Base-by-base conservation (phyloP, 306 rosid genomes). In the Vigna angularis region DNA sequence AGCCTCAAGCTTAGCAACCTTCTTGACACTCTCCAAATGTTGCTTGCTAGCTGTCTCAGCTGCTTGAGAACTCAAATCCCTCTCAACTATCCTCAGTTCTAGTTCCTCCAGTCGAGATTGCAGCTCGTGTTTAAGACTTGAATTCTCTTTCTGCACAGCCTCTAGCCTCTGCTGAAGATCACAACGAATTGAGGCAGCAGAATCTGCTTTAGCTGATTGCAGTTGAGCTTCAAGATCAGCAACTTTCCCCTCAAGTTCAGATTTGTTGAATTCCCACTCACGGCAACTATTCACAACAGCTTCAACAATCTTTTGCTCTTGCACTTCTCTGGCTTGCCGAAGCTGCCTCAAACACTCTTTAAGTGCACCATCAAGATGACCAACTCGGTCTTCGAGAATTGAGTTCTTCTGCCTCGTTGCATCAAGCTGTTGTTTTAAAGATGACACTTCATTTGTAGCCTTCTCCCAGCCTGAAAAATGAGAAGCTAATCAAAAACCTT, bases 1-100 rank as follows among this genome's bases (percentile, higher is more conserved):
- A 13, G 91, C 88, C 86, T 93, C 93, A 56, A 93, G 93, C 88
- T 87, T 93, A 58, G 92, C 86, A 76, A 89, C 79, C 88, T 86
- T 93, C 86, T 78, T 90, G 32, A 86, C 79, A 81, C 88, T 82
- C 74, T 86, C 96, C 66, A 93, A 76, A 79, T 87, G 86, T 69
- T 93, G 97, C 83, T 85, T 93, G 76, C 96, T 89, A 52, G 91
- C 96, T 72, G 89, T 73, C 83, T 93, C 97, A 49, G 97, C 97
- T 55, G 93, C 87, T 82, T 85, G 87, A n/a, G 87, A 42, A 81
- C 86, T 90, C 77, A 93, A 87, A 72, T 93, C 93, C 76, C 89
- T 89, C 83, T 93, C 96, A 22, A 81, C 85, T 22, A 82, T 86
- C 81, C 75, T 82, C 68, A 84, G 71, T 74, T 90, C 86, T n/a